These are phyloP conservation scores for Farysia itapuensis DNA, from an alignment of 1,284 basidiomycete genomes.

Conservation along the genomic window DNA sequence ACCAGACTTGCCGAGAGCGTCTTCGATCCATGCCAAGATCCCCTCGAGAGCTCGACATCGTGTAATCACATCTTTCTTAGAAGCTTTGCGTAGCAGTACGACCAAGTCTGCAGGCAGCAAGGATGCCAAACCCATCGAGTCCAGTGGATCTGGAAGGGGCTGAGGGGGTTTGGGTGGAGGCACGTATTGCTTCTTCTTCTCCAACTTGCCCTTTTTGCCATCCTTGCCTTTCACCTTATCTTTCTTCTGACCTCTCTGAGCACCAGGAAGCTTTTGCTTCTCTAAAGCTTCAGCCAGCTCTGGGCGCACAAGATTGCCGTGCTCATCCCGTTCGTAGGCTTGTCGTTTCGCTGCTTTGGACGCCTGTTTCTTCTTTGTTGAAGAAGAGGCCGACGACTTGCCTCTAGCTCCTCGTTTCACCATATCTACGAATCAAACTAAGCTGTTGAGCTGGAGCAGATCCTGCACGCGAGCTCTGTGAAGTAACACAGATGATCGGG, in stretches of 20 bases:
- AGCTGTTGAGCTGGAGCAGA: too few relatives aligned
- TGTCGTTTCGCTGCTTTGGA: slow-evolving; percentile 46
- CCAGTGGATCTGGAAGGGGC: slow-evolving; percentile 83
- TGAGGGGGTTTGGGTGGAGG: slow-evolving; percentile 68
- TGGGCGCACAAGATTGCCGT: slow-evolving; percentile 25
- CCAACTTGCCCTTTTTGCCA: slow-evolving; percentile 38
- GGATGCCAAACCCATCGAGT: slow-evolving; percentile 75
- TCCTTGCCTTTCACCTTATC: slow-evolving; percentile 44
- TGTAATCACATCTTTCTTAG: slow-evolving; percentile 89
- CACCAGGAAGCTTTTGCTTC: slow-evolving; percentile 16
- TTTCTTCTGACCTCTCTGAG: slow-evolving; percentile 49
- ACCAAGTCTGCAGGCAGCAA: slow-evolving; percentile 70
- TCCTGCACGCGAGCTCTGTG: too few relatives aligned
- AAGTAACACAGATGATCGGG: too few relatives aligned
- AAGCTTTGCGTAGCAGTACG: slow-evolving; percentile 76
- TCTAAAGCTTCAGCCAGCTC: slow-evolving; percentile 16
- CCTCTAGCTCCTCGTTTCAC: slow-evolving; percentile 36
- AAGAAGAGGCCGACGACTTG: slow-evolving; percentile 57
- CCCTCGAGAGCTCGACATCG: slow-evolving; percentile 85
- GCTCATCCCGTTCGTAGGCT: slow-evolving; percentile 35
- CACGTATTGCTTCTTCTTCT: slow-evolving; percentile 54
- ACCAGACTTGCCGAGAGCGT: slow-evolving; percentile 63
- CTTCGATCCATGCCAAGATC: slow-evolving; percentile 69
- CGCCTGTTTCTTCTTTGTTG: slow-evolving; percentile 58
- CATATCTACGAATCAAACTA: too few relatives aligned